Evolutionary conservation across 1,284 basidiomycete genomes (phyloP).

Genomic region (Ganoderma meredithae): DNA sequence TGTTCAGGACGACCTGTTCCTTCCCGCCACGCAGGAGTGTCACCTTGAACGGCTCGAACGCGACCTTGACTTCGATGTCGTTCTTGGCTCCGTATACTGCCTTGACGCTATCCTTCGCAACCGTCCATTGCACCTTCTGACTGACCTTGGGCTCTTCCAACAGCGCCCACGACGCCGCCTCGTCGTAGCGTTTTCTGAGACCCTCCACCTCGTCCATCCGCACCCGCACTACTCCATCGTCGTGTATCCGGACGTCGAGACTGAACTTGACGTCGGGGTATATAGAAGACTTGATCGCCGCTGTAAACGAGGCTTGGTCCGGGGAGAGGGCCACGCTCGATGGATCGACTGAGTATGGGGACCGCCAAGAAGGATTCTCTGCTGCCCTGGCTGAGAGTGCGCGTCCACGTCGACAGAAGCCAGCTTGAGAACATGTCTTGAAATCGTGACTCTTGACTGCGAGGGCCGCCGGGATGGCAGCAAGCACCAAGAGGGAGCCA

Average conservation of each 20-base stretch:
- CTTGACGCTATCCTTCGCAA: conserved; percentile 65
- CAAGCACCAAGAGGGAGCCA: conserved; percentile 33
- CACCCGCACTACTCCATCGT: conserved; percentile 86
- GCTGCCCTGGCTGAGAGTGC: conserved; percentile 77
- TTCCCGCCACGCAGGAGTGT: conserved; percentile 76
- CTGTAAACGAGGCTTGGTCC: conserved; percentile 69
- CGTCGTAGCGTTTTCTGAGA: conserved; percentile 85
- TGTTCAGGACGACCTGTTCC: conserved; percentile 91
- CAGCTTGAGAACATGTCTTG: conserved; percentile 90
- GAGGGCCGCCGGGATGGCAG: conserved; percentile 42
- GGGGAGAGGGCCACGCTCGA: conserved; percentile 57
- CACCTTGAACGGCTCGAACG: conserved; percentile 79
- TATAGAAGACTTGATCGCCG: conserved; percentile 76
- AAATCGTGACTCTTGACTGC: conserved; percentile 85
- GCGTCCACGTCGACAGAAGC: conserved; percentile 90
- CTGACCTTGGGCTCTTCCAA: conserved; percentile 71
- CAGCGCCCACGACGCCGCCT: conserved; percentile 88
- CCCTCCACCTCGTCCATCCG: conserved; percentile 87
- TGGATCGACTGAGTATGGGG: conserved; percentile 82
- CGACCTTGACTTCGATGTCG: conserved; percentile 71
- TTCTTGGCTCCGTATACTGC: conserved; percentile 65
- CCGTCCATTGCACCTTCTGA: conserved; percentile 64
- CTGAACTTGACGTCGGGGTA: conserved; percentile 86
- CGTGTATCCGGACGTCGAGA: conserved; percentile 82
- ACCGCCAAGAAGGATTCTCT: conserved; percentile 68